These are phyloP conservation scores for Ascochyta pisi DNA, from an alignment of 2,329 filamentous ascomycete species.

Conservation along the genomic window DNA sequence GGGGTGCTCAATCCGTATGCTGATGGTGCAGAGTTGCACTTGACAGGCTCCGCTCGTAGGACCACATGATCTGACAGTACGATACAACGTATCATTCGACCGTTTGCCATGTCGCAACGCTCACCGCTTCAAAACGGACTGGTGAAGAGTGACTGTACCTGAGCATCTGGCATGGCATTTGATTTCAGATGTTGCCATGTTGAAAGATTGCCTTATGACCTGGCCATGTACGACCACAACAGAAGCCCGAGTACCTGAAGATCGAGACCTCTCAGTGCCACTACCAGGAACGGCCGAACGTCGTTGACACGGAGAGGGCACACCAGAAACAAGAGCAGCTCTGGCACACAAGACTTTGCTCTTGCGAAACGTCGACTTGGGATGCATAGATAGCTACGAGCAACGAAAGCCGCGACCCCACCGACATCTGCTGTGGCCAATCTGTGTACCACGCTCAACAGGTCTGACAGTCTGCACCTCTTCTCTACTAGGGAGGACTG, in stretches of 20 bases:
- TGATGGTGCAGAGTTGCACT: constrained; percentile 12
- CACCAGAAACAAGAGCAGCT: background rate
- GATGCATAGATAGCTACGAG: background rate
- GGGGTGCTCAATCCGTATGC: constrained; percentile 13
- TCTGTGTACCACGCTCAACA: constrained; percentile 12
- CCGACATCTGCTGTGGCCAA: constrained; percentile 3
- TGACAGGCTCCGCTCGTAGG: constrained; percentile 3
- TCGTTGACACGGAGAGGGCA: background rate
- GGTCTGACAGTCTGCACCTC: constrained; percentile 11
- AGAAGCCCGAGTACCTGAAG: background rate
- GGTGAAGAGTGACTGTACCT: background rate
- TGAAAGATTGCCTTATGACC: constrained; percentile 1
- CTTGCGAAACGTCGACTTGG: background rate
- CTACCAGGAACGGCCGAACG: background rate
- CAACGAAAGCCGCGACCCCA: background rate
- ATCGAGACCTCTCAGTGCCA: background rate
- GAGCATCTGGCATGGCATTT: background rate
- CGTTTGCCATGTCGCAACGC: constrained; percentile 12
- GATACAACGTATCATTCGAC: constrained; percentile 15
- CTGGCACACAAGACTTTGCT: background rate
- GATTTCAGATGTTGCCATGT: background rate
- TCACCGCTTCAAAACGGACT: constrained; percentile 6
- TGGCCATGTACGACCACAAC: background rate
- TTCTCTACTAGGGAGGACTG: constrained; percentile 2
- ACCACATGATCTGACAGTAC: constrained; percentile 14